Evolutionary conservation across 495 filamentous ascomycete species (phyloP), one percentile per base, ranked within the genome.

Genomic region (Neurospora tetraspora): DNA sequence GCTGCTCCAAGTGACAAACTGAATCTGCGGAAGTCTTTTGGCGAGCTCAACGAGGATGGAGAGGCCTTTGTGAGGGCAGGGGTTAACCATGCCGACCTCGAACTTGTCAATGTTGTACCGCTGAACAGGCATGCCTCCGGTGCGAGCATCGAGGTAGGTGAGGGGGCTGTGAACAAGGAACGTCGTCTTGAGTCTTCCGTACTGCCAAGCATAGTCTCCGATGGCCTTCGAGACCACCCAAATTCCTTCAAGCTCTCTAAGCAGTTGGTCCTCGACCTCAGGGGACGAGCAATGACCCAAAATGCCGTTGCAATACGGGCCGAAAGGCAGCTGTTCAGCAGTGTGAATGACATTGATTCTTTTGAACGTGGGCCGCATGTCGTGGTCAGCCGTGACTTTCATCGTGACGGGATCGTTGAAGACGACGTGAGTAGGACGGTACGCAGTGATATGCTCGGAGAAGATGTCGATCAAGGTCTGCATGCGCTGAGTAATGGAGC

Each of bases 381-480:
- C 45, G 69, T 78, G 74, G 42, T 20, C 18, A 20, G 47, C 72
- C 6, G 79, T 75, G 40, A 77, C 16, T 39, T 79, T 80, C 78
- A 80, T 78, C 5, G 79, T 79, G 37, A 79, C 68, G 16, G 79
- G 71, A 27, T 80, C 79, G 45, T 80, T 80, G 75, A 80, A 80
- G 36, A 80, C 69, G 45, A 80, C 73, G 43, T 80, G 79, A 14
- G 79, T 80, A 5, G 79, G 78, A 14, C 65, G n/a, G 73, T 78
- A 79, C 1, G 27, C 9, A 18, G 59, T 39, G 36, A 80, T 78
- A 16, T 72, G 69, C 2, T 16, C n/a, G 3, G 70, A 36, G 72
- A 74, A 80, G 2, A 79, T 36, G 23, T 59, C 4, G 40, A 77
- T 38, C 1, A 79, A 42, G 11, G 69, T 36, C 42, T 72, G 12